Base-by-base conservation (phyloP, 768 basidiomycete genomes). In the Cyclocybe aegerita region DNA sequence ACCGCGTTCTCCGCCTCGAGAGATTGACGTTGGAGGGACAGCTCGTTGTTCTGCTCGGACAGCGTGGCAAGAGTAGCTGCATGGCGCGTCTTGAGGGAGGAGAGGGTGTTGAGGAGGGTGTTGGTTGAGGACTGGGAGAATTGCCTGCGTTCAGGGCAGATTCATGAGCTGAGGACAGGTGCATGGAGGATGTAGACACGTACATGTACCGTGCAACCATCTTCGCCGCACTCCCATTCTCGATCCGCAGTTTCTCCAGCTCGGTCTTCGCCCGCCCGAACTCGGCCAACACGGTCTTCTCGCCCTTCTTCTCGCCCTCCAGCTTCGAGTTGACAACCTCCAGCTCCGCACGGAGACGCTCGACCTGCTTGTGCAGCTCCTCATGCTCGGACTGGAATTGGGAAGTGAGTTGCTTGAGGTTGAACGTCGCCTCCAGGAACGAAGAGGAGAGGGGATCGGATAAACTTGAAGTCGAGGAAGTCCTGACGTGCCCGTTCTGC, bases 121-220 rank as follows among this genome's bases (percentile, higher is more conserved):
- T 88, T 77, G 4, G 85, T 86, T 6, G 87, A 82, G 1, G 79
- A 72, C 61, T 93, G 90, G 2, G 90, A 90, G 67, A 92, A 93
- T 65, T 83, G 87, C 90, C 90, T 91, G 53, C 17, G 5, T 9
- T 29, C 11, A 42, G n/a, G n/a, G n/a, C n/a, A n/a, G n/a, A n/a
- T n/a, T n/a, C 50, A 48, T 15, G 7, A 31, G 36, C 36, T 38
- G 32, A 38, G 35, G 7, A 43, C 32, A 42, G 23, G 23, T 23
- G 23, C 23, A 23, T 23, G 23, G n/a, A 44, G 31, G 12, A 41
- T 34, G 39, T 9, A 17, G 34, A 11, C 11, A 72, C 83, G 48
- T 57, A 90, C 90, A 92, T 93, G 64, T 93, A 93, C 34, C 88
- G 80, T 23, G 88, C 81, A 29, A 93, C 90, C 81, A 92, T 88